These are phyloP conservation scores for Pyrenophora teres DNA, from an alignment of 2,329 filamentous ascomycete genomes.

Conservation along the genomic window DNA sequence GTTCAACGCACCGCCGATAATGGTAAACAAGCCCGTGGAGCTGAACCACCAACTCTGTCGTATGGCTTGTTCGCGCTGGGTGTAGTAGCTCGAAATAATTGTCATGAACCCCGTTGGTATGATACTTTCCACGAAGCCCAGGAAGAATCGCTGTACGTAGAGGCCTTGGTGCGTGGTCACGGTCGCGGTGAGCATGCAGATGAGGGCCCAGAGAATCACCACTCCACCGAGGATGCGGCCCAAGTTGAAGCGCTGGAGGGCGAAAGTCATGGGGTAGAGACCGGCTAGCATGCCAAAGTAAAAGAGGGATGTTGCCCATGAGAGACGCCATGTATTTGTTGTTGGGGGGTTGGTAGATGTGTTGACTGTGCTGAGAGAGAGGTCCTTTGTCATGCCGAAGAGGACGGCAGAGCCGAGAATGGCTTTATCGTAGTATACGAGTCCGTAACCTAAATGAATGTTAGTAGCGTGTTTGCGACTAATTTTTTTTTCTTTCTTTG, in stretches of 20 bases:
- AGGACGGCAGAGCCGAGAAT: conserved; percentile 74
- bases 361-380: conserved; percentile 62
- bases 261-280: conserved; percentile 73
- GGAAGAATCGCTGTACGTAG: conserved; percentile 60
- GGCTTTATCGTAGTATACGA: conserved; percentile 76
- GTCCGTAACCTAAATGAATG: conserved; percentile 58
- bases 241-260: conserved; percentile 69
- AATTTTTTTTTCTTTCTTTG: not conserved
- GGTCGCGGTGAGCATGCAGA: conserved; percentile 71
- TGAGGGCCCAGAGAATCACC: conserved; percentile 68
- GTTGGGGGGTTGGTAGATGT: conserved; percentile 58
- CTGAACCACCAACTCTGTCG: conserved; percentile 70
- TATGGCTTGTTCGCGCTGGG: conserved; percentile 51
- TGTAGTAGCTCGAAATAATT: conserved; percentile 53
- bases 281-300: conserved; percentile 81
- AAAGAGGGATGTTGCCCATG: conserved; percentile 78
- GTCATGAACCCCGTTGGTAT: conserved; percentile 64
- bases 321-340: conserved; percentile 69
- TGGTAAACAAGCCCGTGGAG: conserved; percentile 53
- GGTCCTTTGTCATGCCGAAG: conserved; percentile 76
- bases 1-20: conserved; percentile 40
- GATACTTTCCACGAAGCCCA: conserved; percentile 61
- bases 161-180: conserved; percentile 68
- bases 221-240: conserved; percentile 67
- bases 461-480: too few relatives aligned